These are phyloP conservation scores for Cercospora sojina DNA, from an alignment of 2,329 filamentous ascomycete species.

Conservation along the genomic window DNA sequence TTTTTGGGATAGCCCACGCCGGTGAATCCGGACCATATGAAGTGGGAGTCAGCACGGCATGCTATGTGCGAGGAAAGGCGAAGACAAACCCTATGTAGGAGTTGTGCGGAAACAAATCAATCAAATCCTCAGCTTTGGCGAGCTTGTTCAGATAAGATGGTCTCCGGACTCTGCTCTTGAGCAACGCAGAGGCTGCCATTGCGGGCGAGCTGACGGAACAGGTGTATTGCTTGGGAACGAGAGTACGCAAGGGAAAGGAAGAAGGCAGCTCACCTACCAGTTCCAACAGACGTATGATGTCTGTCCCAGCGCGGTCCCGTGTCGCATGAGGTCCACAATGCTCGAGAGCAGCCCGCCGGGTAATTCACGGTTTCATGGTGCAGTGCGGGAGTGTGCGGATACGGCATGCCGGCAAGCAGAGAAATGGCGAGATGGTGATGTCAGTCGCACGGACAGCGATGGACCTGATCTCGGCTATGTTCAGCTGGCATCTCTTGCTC, in stretches of 20 bases:
- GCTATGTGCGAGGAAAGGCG: not conserved
- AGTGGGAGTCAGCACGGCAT: not conserved
- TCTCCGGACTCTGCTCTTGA: conserved; percentile 72
- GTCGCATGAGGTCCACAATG: conserved; percentile 3
- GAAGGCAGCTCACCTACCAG: not conserved
- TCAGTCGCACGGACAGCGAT: not conserved
- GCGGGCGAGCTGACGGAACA: not conserved
- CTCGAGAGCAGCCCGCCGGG: not conserved
- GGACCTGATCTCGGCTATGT: not conserved
- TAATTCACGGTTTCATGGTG: not conserved
- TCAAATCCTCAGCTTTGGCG: conserved; percentile 72
- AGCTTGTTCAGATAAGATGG: conserved; percentile 79
- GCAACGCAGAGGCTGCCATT: conserved; percentile 55
- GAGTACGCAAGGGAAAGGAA: not conserved
- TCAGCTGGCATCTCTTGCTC: not conserved
- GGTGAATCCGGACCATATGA: conserved; percentile 78
- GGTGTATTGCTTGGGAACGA: not conserved
- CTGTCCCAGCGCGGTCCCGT: not conserved
- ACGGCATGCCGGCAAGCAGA: not conserved
- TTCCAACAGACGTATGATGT: not conserved
- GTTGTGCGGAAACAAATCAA: conserved; percentile 78
- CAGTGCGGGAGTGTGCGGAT: not conserved
- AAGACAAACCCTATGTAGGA: conserved; percentile 66
- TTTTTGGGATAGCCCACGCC: conserved; percentile 68
- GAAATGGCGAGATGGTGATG: conserved; percentile 1